phyloP scores from a whole-genome alignment of 1,139 yeast species.

The Pichia sp. region DNA sequence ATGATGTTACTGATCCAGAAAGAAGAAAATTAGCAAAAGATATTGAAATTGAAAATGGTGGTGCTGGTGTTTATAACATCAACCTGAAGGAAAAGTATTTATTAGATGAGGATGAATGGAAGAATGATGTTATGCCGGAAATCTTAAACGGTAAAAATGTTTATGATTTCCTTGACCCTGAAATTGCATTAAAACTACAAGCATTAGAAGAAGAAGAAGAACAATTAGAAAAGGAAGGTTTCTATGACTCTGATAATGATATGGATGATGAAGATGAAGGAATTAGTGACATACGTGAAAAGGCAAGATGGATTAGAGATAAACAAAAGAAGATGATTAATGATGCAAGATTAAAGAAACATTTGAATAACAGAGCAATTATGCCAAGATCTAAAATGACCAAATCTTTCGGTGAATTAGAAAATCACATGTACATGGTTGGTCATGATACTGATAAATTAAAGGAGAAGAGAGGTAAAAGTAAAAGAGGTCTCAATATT shows the following conservation, averaged over 20 bases:
- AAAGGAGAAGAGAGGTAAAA: conserved; percentile 31
- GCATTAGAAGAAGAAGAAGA: conserved; percentile 98
- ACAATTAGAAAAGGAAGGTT: conserved; percentile 85
- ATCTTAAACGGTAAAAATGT: conserved; percentile 92
- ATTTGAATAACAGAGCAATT: conserved; percentile 78
- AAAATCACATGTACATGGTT: conserved; percentile 76
- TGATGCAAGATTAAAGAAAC: conserved; percentile 82
- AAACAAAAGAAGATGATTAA: conserved; percentile 90
- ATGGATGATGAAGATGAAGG: conserved; percentile 51
- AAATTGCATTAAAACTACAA: conserved; percentile 84
- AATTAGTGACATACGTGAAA: conserved; percentile 67
- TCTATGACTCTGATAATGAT: conserved; percentile 86
- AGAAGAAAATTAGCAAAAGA: conserved; percentile 81
- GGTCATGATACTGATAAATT: conserved; percentile 80
- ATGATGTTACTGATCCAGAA: conserved; percentile 74
- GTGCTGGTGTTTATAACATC: conserved; percentile 96
- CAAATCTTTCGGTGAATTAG: conserved; percentile 74
- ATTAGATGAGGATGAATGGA: conserved; percentile 95
- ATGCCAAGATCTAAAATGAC: conserved; percentile 89
- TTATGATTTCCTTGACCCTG: conserved; percentile 95
- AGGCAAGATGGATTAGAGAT: conserved; percentile 93
- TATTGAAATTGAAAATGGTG: conserved; percentile 90
- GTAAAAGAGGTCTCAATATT: conserved; percentile 33
- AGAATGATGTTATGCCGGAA: conserved; percentile 95
- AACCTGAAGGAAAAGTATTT: conserved; percentile 87